A percentile compares a stretch with the other conserved stretches of the same genome.
phyloP scores from a whole-genome alignment of 2,329 filamentous ascomycete genomes.

The Neurospora sp. region DNA sequence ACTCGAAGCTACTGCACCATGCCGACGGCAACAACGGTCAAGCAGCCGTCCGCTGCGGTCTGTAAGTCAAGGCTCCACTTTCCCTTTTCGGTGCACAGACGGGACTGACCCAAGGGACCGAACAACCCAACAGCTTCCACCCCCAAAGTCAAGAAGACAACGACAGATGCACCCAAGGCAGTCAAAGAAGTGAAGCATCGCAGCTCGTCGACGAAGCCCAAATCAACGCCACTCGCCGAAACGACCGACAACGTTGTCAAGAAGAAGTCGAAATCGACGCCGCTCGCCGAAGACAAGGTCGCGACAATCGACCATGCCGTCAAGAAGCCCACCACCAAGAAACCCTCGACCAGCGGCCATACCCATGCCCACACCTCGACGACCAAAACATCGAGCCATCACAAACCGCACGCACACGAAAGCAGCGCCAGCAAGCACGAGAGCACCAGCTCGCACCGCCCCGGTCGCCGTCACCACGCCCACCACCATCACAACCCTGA shows the following conservation, averaged over 20 bases:
- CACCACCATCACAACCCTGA: not conserved
- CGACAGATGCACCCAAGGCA: not conserved
- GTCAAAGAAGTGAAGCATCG: not conserved
- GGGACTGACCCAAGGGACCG: not conserved
- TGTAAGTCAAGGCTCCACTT: not conserved
- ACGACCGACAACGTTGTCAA: not conserved
- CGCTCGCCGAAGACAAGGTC: not conserved
- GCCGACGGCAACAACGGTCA: not conserved
- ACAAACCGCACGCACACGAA: not conserved
- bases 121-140: not conserved
- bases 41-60: not conserved
- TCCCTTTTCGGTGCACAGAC: not conserved
- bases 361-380: not conserved
- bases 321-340: not conserved
- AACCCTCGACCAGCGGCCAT: not conserved
- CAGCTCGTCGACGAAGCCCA: not conserved
- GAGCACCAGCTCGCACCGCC: not conserved
- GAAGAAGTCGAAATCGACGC: not conserved
- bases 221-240: not conserved
- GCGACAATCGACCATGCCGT: not conserved
- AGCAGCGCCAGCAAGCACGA: not conserved
- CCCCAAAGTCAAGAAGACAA: not conserved
- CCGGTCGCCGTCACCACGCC: not conserved
- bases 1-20: not conserved
- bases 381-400: not conserved